phyloP scores from a whole-genome alignment of 2,329 filamentous ascomycete genomes.

The Talaromyces sp. region DNA sequence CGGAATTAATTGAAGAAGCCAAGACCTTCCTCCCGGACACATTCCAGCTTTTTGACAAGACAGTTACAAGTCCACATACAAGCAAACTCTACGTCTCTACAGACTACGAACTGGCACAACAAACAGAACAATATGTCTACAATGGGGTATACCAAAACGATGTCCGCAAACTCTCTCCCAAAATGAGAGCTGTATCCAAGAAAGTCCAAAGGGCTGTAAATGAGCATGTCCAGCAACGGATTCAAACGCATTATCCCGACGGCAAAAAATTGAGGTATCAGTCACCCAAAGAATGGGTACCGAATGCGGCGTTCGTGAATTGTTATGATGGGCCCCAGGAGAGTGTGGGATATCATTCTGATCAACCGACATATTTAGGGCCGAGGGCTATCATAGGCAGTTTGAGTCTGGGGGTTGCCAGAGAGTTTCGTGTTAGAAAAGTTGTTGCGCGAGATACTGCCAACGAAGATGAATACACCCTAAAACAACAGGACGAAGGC shows the following conservation, averaged over 20 bases:
- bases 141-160: slow-evolving; percentile 74
- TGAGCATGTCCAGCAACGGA: slow-evolving; percentile 67
- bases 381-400: slow-evolving; percentile 86
- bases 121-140: slow-evolving; percentile 79
- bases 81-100: slow-evolving; percentile 78
- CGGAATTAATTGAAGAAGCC: slow-evolving; percentile 71
- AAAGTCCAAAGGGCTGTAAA: slow-evolving; percentile 75
- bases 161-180: slow-evolving; percentile 70
- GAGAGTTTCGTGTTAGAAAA: slow-evolving; percentile 83
- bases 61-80: slow-evolving; percentile 81
- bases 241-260: slow-evolving; percentile 62
- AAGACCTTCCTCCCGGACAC: slow-evolving; percentile 65
- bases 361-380: slow-evolving; percentile 89
- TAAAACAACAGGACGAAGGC: not conserved
- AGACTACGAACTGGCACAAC: slow-evolving; percentile 62
- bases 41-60: slow-evolving; percentile 84
- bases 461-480: not conserved
- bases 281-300: slow-evolving; percentile 67
- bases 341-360: slow-evolving; percentile 86
- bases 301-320: slow-evolving; percentile 92
- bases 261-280: slow-evolving; percentile 75
- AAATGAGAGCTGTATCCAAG: slow-evolving; percentile 65
- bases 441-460: slow-evolving; percentile 61
- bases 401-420: slow-evolving; percentile 82
- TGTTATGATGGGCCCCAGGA: slow-evolving; percentile 80